Conservation (phyloP, 352 stramenopile species). For the Blastocystis sp. region DNA sequence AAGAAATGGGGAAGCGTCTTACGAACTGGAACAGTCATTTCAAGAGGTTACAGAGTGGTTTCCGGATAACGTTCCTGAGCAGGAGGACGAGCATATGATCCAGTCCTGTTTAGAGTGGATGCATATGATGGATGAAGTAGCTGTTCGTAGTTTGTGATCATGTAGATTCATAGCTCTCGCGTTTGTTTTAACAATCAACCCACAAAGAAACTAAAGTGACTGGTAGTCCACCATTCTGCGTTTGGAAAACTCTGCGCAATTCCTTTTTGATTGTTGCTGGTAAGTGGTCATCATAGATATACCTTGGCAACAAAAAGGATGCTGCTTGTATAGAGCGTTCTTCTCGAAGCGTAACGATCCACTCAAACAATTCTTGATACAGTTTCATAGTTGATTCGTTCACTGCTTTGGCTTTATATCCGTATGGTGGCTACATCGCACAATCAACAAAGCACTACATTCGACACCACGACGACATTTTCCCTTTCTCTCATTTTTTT, state of each 20-base stretch:
- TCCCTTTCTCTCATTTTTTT: not conserved
- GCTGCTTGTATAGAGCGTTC: not conserved
- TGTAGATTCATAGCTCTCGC: not conserved
- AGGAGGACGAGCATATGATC: not conserved
- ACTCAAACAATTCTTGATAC: not conserved
- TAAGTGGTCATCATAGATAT: constrained; percentile 11
- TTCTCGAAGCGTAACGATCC: not conserved
- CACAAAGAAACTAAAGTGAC: constrained; percentile 5
- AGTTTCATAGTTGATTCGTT: not conserved
- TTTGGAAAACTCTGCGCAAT: not conserved
- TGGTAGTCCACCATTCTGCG: not conserved
- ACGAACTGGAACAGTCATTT: not conserved
- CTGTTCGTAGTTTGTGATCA: not conserved
- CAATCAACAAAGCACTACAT: not conserved
- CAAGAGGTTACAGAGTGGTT: not conserved
- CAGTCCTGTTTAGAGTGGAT: not conserved
- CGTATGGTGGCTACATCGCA: constrained; percentile 11
- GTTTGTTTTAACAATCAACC: not conserved
- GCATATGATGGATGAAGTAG: not conserved
- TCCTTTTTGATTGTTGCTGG: not conserved
- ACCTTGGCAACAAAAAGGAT: not conserved
- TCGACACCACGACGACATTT: not conserved
- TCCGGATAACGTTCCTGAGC: not conserved
- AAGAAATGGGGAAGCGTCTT: not conserved
- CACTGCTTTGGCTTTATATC: constrained; percentile 1